A percentile compares a stretch with the other conserved stretches of the same genome.
phyloP scores from a whole-genome alignment of 148 eudicot genomes.

The Talinum fruticosum region DNA sequence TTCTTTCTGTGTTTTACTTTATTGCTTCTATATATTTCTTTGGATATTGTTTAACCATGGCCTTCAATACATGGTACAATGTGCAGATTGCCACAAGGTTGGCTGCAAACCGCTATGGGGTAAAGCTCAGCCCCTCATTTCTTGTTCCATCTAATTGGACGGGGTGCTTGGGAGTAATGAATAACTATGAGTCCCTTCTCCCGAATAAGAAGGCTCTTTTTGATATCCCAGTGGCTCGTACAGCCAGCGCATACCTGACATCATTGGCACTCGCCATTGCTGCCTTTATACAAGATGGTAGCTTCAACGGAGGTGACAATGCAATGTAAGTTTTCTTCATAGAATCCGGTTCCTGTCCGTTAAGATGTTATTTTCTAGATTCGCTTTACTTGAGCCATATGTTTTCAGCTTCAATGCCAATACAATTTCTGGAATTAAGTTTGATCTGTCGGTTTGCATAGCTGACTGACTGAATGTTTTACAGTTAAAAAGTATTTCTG shows the following conservation, averaged over 20 bases:
- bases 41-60: neutral
- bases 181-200: slow-evolving; percentile 87
- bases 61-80: neutral
- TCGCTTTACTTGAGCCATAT: neutral
- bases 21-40: neutral
- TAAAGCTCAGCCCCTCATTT: slow-evolving; percentile 90
- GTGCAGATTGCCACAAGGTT: slow-evolving; percentile 80
- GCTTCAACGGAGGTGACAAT: slow-evolving; percentile 97
- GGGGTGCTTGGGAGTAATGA: slow-evolving; percentile 95
- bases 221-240: slow-evolving; percentile 92
- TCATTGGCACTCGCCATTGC: slow-evolving; percentile 73
- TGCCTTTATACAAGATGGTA: slow-evolving; percentile 87
- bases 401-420: neutral
- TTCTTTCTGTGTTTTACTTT: too few relatives aligned
- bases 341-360: neutral
- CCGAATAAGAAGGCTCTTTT: slow-evolving; percentile 94
- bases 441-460: too few relatives aligned
- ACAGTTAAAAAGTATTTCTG: too few relatives aligned
- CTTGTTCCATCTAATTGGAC: slow-evolving; percentile 98
- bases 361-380: neutral
- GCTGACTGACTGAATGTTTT: too few relatives aligned
- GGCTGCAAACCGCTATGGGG: slow-evolving; percentile 75
- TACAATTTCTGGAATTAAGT: neutral
- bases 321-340: slow-evolving; percentile 64
- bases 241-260: slow-evolving; percentile 93